Base-by-base conservation (phyloP, 2,329 filamentous ascomycete genomes). In the Fusarium transvaalense region DNA sequence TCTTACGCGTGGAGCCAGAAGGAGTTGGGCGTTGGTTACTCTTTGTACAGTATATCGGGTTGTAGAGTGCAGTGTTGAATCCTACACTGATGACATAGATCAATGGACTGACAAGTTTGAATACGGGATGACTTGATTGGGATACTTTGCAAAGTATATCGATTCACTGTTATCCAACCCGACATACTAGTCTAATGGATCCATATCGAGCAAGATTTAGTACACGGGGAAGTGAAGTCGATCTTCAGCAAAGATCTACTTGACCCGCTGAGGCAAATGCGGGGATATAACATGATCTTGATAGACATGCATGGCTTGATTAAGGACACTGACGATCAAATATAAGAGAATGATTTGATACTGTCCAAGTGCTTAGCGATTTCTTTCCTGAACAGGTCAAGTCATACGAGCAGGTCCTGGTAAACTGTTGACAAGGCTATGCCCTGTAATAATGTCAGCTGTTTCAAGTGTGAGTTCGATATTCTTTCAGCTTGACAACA, bases 231-330 rank as follows among this genome's bases (percentile, higher is more conserved):
- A 56, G 31, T 19, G 29, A 59, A 38, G 37, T 27, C 51, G 46
- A 65, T 68, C 64, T 56, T 46, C 41, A 58, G 41, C 32, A 53
- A 54, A 64, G 64, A 68, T 67, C 64, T 29, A 39, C 64, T 25
- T 50, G 43, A 59, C 42, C 58, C 58, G 57, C 51, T 42, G 34
- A 52, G 57, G 47, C 50, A 35, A 57, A 41, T 60, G 58, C 47
- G 58, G 64, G 52, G 64, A 45, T 52, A n/a, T 29, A 42, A 25
- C 46, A 43, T 10, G 15, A 31, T 19, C 10, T 32, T 27, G 25
- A 31, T 31, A 31, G 27, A 19, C n/a, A 19, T 29, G 42, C 42
- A 31, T 29, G 42, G 29, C 17, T 31, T 29, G 42, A 19, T 29
- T 14, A 29, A 45, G n/a, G 4, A 19, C n/a, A 29, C 19, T 45